Evolutionary conservation across 2,329 filamentous ascomycete species (phyloP).

Genomic region (Trichoderma sp.): DNA sequence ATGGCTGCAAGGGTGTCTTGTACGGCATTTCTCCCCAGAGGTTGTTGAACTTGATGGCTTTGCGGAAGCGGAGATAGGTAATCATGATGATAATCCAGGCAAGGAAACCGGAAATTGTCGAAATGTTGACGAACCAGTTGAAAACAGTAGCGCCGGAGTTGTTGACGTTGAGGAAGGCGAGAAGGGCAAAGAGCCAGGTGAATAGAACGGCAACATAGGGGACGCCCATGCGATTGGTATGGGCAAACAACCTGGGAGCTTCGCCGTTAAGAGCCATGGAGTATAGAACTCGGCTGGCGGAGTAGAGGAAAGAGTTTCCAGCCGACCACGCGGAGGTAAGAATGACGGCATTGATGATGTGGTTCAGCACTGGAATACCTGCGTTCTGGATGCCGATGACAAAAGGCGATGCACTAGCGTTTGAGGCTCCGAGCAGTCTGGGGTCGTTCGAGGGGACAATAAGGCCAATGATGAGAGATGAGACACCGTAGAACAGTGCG

Average conservation of each 20-base stretch:
- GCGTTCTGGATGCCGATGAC: slow-evolving; percentile 65
- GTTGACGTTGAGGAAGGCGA: slow-evolving; percentile 68
- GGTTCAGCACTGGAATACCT: slow-evolving; percentile 60
- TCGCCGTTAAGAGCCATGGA: slow-evolving; percentile 65
- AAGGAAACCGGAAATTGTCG: slow-evolving; percentile 59
- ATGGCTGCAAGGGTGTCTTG: slow-evolving; percentile 55
- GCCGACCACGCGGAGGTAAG: slow-evolving; percentile 64
- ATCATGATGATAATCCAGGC: slow-evolving; percentile 58
- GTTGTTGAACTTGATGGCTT: slow-evolving; percentile 52
- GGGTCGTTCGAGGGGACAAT: slow-evolving; percentile 63
- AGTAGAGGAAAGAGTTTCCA: slow-evolving; percentile 61
- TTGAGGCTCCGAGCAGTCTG: slow-evolving; percentile 56
- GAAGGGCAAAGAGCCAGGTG: slow-evolving; percentile 58
- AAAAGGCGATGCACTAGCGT: slow-evolving; percentile 58
- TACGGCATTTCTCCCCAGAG: slow-evolving; percentile 52
- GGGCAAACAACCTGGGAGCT: slow-evolving; percentile 59
- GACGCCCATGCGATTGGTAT: slow-evolving; percentile 59
- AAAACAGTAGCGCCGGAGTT: slow-evolving; percentile 62
- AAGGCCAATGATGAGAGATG: slow-evolving; percentile 58
- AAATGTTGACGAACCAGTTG: slow-evolving; percentile 69
- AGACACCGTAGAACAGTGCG: slow-evolving; percentile 61
- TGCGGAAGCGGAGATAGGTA: slow-evolving; percentile 58
- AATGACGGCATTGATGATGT: slow-evolving; percentile 66
- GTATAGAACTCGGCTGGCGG: slow-evolving; percentile 66
- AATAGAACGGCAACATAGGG: slow-evolving; percentile 53